These are phyloP conservation scores for Arabidopsis hybrid DNA, from an alignment of 441 rosid species.

Conservation along the genomic window DNA sequence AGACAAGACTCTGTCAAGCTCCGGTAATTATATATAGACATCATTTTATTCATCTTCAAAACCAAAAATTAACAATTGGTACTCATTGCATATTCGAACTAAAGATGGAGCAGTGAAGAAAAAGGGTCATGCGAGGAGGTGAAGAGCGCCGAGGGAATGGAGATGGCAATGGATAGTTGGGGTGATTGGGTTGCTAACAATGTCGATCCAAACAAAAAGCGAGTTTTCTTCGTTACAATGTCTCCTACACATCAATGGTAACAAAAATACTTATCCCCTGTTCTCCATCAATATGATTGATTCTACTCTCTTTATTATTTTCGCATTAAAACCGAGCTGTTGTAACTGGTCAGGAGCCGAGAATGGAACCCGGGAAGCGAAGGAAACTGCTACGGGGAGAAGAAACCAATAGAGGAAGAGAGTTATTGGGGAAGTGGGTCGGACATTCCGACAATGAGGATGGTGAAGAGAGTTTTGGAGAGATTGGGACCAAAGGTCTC, in stretches of 20 bases:
- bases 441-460: constrained; percentile 75
- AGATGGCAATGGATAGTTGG: constrained; percentile 91
- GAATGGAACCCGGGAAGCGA: constrained; percentile 83
- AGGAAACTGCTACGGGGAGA: constrained; percentile 87
- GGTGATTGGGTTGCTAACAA: constrained; percentile 81
- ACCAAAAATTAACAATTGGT: neutral
- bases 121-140: constrained; percentile 80
- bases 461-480: constrained; percentile 70
- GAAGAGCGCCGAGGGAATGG: constrained; percentile 81
- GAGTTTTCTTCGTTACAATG: constrained; percentile 85
- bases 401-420: constrained; percentile 61
- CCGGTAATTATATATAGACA: constrained; percentile 50
- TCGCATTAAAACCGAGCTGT: neutral
- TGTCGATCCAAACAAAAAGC: constrained; percentile 58
- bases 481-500: constrained; percentile 72
- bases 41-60: neutral
- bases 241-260: constrained; percentile 93
- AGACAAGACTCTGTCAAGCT: constrained; percentile 94
- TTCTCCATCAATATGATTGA: neutral
- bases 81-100: constrained; percentile 20
- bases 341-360: constrained; percentile 63
- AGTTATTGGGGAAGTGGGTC: constrained; percentile 95
- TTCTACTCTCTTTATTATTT: neutral
- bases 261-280: constrained; percentile 17
- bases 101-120: constrained; percentile 85